phyloP scores from a whole-genome alignment of 2,329 filamentous ascomycete species.

The Ceratocystis huliohia region DNA sequence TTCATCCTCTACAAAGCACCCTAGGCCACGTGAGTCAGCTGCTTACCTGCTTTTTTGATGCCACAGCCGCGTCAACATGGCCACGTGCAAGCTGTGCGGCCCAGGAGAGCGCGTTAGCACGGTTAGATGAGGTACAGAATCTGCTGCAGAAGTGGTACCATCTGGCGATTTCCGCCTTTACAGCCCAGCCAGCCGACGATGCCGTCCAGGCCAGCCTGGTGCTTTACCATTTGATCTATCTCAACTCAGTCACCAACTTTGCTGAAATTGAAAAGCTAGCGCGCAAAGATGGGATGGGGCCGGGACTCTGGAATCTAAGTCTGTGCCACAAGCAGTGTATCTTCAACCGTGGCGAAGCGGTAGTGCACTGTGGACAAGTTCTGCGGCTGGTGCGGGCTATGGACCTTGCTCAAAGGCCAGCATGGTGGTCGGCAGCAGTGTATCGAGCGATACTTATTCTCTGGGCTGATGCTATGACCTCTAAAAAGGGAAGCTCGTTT shows the following conservation, averaged over 20 bases:
- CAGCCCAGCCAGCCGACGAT: slow-evolving; percentile 43
- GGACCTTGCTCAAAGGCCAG: slow-evolving; percentile 46
- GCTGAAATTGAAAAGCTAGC: slow-evolving; percentile 54
- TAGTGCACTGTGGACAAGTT: slow-evolving; percentile 57
- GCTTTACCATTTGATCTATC: slow-evolving; percentile 56
- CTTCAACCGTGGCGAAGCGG: slow-evolving; percentile 47
- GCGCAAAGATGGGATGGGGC: slow-evolving; percentile 40
- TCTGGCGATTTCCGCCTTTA: slow-evolving; percentile 44
- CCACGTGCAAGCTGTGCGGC: slow-evolving; percentile 6
- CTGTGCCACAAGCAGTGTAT: slow-evolving; percentile 51
- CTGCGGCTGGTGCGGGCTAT: slow-evolving; percentile 48
- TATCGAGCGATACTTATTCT: slow-evolving; percentile 54
- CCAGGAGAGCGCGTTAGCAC: slow-evolving; percentile 39
- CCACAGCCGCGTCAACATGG: slow-evolving; percentile 28
- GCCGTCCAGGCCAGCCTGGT: slow-evolving; percentile 53
- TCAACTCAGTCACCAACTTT: slow-evolving; percentile 57
- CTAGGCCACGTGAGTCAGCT: slow-evolving; percentile 53
- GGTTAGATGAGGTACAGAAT: slow-evolving; percentile 51
- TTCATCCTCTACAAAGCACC: slow-evolving; percentile 55
- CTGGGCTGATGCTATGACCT: slow-evolving; percentile 45
- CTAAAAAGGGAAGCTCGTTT: background rate
- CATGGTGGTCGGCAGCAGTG: slow-evolving; percentile 59
- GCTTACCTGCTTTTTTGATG: slow-evolving; percentile 52
- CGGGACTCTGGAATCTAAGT: slow-evolving; percentile 40
- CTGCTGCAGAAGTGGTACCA: slow-evolving; percentile 56